These are phyloP conservation scores for Fraxinus cuspidata DNA, from an alignment of 257 asterid species.

Conservation along the genomic window DNA sequence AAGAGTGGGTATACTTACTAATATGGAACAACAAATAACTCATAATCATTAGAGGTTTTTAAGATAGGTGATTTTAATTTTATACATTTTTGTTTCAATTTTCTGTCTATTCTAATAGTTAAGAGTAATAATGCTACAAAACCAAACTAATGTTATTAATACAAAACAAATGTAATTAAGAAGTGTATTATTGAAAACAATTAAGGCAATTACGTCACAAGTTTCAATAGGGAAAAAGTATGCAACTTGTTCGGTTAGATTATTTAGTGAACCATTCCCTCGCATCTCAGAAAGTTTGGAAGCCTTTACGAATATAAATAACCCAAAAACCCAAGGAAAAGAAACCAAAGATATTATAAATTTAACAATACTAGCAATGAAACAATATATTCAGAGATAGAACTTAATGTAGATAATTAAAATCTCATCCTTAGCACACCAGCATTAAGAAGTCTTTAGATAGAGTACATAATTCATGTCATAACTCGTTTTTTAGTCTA, in stretches of 20 bases:
- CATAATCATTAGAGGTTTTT: too few relatives aligned
- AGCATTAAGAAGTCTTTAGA: conserved; percentile 10
- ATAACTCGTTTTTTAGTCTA: conserved; percentile 13
- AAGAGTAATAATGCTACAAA: too few relatives aligned
- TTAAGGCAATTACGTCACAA: too few relatives aligned
- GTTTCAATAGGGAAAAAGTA: too few relatives aligned
- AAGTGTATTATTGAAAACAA: too few relatives aligned
- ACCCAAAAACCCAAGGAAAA: not conserved
- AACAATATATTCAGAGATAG: not conserved
- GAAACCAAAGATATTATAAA: not conserved
- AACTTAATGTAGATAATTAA: conserved; percentile 6
- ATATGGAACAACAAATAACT: too few relatives aligned
- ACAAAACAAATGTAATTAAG: too few relatives aligned
- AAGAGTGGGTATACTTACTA: too few relatives aligned
- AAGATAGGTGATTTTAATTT: too few relatives aligned
- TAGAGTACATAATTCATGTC: conserved; percentile 1
- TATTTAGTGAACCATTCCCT: not conserved
- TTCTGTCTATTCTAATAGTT: too few relatives aligned
- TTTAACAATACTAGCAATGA: not conserved
- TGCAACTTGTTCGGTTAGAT: not conserved
- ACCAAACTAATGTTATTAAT: too few relatives aligned
- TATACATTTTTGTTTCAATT: too few relatives aligned
- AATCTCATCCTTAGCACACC: conserved; percentile 18
- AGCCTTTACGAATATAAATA: not conserved
- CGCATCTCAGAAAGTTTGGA: not conserved